Evolutionary conservation across 768 basidiomycete species (phyloP).

Genomic region (Phanerochaete carnosa): DNA sequence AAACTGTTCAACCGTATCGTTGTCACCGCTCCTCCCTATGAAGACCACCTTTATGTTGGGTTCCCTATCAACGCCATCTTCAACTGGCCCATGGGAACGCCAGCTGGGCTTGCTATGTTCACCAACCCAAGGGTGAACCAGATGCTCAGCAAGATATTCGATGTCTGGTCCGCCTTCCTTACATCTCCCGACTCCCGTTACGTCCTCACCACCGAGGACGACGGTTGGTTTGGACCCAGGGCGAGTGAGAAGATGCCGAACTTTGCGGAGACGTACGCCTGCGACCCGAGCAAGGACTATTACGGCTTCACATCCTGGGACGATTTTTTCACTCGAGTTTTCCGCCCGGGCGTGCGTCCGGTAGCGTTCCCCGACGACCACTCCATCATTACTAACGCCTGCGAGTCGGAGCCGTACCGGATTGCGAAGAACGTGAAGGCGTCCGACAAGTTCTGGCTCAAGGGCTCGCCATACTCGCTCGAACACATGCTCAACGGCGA

Average conservation of each 20-base stretch:
- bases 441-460: conserved; percentile 55
- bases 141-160: conserved; percentile 44
- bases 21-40: conserved; percentile 38
- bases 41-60: conserved; percentile 38
- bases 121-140: conserved; percentile 42
- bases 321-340: conserved; percentile 49
- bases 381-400: conserved; percentile 43
- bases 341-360: conserved; percentile 40
- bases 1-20: conserved; percentile 40
- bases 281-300: conserved; percentile 36
- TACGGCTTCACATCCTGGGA: conserved; percentile 51
- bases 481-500: conserved; percentile 48
- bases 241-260: conserved; percentile 24
- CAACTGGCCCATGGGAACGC: conserved; percentile 41
- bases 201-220: conserved; percentile 34
- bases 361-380: conserved; percentile 25
- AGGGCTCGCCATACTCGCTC: conserved; percentile 60
- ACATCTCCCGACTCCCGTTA: conserved; percentile 37
- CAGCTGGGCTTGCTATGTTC: conserved; percentile 31
- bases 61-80: conserved; percentile 46
- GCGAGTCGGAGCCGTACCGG: conserved; percentile 50
- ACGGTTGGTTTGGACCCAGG: conserved; percentile 48
- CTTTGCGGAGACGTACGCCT: conserved; percentile 32
- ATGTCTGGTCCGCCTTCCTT: conserved; percentile 49
- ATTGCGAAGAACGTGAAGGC: conserved; percentile 36